phyloP scores from a whole-genome alignment of 1,139 yeast genomes.

The Meyerozyma carpophila region DNA sequence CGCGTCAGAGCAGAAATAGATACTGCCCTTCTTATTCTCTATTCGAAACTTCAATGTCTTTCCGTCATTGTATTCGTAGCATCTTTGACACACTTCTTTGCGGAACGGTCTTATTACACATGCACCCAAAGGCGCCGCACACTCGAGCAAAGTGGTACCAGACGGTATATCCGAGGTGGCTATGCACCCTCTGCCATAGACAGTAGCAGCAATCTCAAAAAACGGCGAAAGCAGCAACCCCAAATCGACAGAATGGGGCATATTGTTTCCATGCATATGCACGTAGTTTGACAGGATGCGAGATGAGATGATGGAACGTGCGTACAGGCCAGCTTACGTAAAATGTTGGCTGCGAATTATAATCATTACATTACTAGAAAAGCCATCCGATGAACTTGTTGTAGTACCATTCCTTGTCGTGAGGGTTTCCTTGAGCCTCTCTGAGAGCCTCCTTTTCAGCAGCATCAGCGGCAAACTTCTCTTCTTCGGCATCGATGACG shows the following conservation, averaged over 20 bases:
- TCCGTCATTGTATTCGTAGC: constrained; percentile 51
- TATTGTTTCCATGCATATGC: background rate
- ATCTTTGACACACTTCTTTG: constrained; percentile 59
- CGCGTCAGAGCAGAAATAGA: constrained; percentile 52
- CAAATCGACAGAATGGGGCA: background rate
- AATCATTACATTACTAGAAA: constrained; percentile 21
- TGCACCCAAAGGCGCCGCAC: constrained; percentile 40
- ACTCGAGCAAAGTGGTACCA: constrained; percentile 37
- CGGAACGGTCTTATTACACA: constrained; percentile 50
- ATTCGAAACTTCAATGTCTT: constrained; percentile 35
- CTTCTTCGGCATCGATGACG: constrained; percentile 66
- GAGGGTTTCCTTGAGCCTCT: constrained; percentile 42
- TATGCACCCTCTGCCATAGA: constrained; percentile 61
- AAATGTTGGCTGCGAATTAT: background rate
- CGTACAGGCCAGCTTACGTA: background rate
- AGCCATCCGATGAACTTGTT: constrained; percentile 53
- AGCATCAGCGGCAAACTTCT: constrained; percentile 41
- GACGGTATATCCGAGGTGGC: constrained; percentile 34
- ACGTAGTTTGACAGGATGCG: background rate
- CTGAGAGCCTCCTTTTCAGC: constrained; percentile 38
- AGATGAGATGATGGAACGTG: background rate
- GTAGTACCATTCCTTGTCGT: constrained; percentile 46
- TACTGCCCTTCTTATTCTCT: constrained; percentile 8
- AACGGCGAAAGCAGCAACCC: constrained; percentile 15
- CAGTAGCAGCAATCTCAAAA: constrained; percentile 38